phyloP scores from a whole-genome alignment of 192 early-diverging fungal species.

The Phlyctochytrium arcticum region DNA sequence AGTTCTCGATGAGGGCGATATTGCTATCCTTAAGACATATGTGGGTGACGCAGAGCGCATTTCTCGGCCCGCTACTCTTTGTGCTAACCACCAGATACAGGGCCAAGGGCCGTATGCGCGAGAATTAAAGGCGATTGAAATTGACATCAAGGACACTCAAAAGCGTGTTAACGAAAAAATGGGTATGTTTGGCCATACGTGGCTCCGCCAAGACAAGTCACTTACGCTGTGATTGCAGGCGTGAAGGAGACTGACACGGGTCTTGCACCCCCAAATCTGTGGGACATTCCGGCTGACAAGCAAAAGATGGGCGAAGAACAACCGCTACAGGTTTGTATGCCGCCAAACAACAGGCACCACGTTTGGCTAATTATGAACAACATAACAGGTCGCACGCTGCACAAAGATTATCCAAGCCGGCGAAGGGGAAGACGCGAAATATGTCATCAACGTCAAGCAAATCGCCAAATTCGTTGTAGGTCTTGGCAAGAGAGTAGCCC shows the following conservation, averaged over 20 bases:
- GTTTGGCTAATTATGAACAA: neutral
- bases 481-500: constrained; percentile 91
- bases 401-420: constrained; percentile 97
- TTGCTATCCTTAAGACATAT: constrained; percentile 89
- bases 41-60: constrained; percentile 53
- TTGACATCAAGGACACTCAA: constrained; percentile 94
- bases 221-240: constrained; percentile 41
- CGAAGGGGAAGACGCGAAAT: constrained; percentile 88
- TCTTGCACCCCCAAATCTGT: constrained; percentile 93
- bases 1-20: constrained; percentile 89
- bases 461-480: constrained; percentile 99
- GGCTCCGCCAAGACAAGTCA: neutral
- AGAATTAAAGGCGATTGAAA: constrained; percentile 90
- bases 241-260: constrained; percentile 99
- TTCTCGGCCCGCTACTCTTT: too few relatives aligned
- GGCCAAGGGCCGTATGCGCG: constrained; percentile 97
- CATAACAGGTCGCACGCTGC: constrained; percentile 83
- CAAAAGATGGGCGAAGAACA: constrained; percentile 96
- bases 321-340: constrained; percentile 69
- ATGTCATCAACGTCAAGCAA: constrained; percentile 98
- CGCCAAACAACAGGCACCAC: neutral
- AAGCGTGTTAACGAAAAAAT: constrained; percentile 99
- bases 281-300: constrained; percentile 99
- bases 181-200: constrained; percentile 43
- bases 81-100: constrained; percentile 44